phyloP scores from a whole-genome alignment of 2,329 filamentous ascomycete species.

The Trichoderma sp. region DNA sequence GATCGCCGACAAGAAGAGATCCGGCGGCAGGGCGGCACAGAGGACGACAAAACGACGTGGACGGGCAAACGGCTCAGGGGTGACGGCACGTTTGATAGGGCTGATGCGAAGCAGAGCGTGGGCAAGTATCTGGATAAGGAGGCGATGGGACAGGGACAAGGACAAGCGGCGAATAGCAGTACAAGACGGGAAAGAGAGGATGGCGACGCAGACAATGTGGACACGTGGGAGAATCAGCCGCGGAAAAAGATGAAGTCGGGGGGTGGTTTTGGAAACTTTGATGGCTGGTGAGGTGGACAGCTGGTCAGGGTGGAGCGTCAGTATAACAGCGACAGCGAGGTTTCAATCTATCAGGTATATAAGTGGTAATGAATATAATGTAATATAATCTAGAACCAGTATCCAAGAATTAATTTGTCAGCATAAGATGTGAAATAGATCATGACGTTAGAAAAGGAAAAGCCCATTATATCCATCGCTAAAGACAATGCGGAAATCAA shows the following conservation, averaged over 20 bases:
- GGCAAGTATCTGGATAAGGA: conserved; percentile 83
- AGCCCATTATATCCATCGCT: neutral
- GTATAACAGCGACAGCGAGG: conserved; percentile 2
- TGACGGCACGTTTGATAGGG: conserved; percentile 61
- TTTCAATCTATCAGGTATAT: conserved; percentile 4
- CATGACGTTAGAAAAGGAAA: neutral
- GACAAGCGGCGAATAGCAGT: conserved; percentile 52
- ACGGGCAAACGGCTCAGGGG: conserved; percentile 86
- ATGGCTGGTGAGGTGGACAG: conserved; percentile 77
- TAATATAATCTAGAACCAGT: neutral
- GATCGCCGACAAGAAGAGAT: conserved; percentile 65
- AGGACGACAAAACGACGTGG: conserved; percentile 92
- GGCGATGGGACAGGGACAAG: conserved; percentile 33
- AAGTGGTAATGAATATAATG: conserved; percentile 6
- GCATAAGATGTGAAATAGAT: neutral
- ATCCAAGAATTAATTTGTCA: neutral
- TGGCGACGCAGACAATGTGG: conserved; percentile 65
- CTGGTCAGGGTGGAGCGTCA: conserved; percentile 62
- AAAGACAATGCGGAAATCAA: neutral
- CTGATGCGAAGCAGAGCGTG: conserved; percentile 51
- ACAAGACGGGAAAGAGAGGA: conserved; percentile 46
- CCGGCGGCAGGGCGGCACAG: conserved; percentile 68
- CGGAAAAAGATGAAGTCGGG: conserved; percentile 78
- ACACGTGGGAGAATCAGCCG: conserved; percentile 67
- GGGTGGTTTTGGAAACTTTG: conserved; percentile 94